Evolutionary conservation across 768 basidiomycete genomes (phyloP), one percentile per base, ranked within the genome.

Genomic region (Suillus occidentalis): DNA sequence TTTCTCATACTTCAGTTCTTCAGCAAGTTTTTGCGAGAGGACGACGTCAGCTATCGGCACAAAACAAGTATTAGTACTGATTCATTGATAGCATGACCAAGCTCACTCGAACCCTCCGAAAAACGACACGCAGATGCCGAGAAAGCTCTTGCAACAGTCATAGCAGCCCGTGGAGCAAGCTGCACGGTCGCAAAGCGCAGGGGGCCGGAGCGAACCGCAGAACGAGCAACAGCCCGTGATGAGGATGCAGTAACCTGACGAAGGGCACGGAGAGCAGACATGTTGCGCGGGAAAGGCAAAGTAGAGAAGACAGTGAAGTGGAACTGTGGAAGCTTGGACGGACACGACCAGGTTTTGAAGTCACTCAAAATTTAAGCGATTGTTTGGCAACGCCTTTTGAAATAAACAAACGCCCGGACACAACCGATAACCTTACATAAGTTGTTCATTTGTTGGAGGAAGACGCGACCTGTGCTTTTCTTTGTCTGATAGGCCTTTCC

Each of bases 1-100:
- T 66, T 85, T 81, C 80, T 99, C 96, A 74, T 91, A 97, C 71
- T 89, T 82, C 70, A 97, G 83, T 80, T 99, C 97, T 74, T 91
- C 88, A 59, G 83, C 76, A 58, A 97, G 81, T 71, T 91, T 93
- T 72, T 89, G 84, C 12, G 87, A 81, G 50, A 99, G 86, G 25
- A 85, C 76, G 39, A 91, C 80, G 74, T 96, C 93, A 65, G 88
- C 93, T 92, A 69, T 52, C 6, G 34, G 42, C 56, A 39, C 4
- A 10, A 18, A 36, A 37, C 5, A n/a, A 53, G 1, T 12, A n/a
- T 68, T 14, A 36, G 31, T 13, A 37, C 47, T 20, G 22, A 6
- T 40, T 56, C 25, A 14, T 20, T 57, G 12, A 39, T 62, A 14
- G 42, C 13, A 57, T 39, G 10, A 50, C 1, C 9, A 43, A 42